phyloP scores from a whole-genome alignment of 2,329 filamentous ascomycete species.

The Fusarium gaditjirri region DNA sequence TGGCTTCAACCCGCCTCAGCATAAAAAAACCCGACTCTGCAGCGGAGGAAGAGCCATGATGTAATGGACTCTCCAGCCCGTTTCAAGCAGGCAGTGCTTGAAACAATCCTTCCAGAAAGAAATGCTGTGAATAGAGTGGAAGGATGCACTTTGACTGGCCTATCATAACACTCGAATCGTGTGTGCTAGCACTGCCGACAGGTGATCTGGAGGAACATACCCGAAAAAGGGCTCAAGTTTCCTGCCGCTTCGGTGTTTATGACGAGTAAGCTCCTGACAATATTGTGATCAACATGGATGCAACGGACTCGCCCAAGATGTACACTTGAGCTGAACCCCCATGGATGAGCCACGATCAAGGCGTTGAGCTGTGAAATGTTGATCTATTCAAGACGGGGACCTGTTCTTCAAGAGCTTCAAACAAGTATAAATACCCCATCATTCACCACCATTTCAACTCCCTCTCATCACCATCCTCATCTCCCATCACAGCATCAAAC shows the following conservation, averaged over 20 bases:
- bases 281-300: constrained; percentile 6
- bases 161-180: background rate
- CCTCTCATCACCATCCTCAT: background rate
- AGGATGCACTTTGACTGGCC: constrained; percentile 1
- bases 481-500: background rate
- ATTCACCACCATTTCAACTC: background rate
- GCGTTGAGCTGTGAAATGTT: background rate
- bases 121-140: background rate
- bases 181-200: background rate
- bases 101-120: background rate
- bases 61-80: background rate
- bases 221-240: background rate
- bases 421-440: constrained; percentile 1
- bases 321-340: background rate
- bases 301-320: background rate
- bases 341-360: background rate
- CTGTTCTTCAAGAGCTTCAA: background rate
- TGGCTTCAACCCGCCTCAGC: background rate
- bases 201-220: background rate
- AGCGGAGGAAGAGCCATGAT: background rate
- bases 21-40: background rate
- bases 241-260: background rate
- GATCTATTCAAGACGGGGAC: background rate
- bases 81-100: background rate
- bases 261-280: background rate